Percentiles rank a stretch among this genome's conserved stretches.
Conservation (phyloP, 2,329 filamentous ascomycete genomes). For the Beauveria australis region DNA sequence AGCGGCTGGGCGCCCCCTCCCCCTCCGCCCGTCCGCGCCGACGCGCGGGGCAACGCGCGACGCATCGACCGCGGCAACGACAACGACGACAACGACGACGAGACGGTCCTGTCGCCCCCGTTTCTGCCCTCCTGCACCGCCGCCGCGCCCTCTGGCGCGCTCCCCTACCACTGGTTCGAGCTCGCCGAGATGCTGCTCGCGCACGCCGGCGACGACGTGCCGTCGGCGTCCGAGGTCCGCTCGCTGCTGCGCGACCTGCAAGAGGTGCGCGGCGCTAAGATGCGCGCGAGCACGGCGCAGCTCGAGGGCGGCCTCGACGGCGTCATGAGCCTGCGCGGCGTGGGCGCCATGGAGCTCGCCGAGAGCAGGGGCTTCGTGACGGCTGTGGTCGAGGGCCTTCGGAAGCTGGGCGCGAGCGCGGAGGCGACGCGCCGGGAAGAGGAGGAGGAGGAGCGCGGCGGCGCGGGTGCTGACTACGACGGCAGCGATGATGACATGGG, state of each 20-base stretch:
- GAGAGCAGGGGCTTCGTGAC: conserved; percentile 78
- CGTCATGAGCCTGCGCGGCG: conserved; percentile 60
- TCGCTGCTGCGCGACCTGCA: conserved; percentile 71
- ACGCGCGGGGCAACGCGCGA: conserved; percentile 35
- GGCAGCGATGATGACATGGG: conserved; percentile 47
- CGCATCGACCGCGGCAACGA: conserved; percentile 18
- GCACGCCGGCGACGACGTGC: conserved; percentile 75
- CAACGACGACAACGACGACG: conserved; percentile 11
- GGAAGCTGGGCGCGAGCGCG: conserved; percentile 72
- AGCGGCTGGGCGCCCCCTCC: conserved; percentile 72
- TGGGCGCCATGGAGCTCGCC: conserved; percentile 87
- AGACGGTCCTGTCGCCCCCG: conserved; percentile 53
- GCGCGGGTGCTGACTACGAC: conserved; percentile 53
- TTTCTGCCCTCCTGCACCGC: conserved; percentile 72
- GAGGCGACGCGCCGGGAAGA: conserved; percentile 72
- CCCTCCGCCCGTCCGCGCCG: conserved; percentile 48
- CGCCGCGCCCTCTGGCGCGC: conserved; percentile 54
- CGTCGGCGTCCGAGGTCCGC: conserved; percentile 62
- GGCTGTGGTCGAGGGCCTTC: conserved; percentile 79
- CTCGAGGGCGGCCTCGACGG: conserved; percentile 65
- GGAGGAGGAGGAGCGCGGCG: conserved; percentile 61
- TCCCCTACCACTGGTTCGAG: conserved; percentile 96
- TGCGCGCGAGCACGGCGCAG: conserved; percentile 64
- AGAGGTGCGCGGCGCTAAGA: conserved; percentile 84
- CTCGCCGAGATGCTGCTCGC: conserved; percentile 80